Conservation (phyloP, 2,329 filamentous ascomycete genomes). For the Furcasterigmium furcatum region DNA sequence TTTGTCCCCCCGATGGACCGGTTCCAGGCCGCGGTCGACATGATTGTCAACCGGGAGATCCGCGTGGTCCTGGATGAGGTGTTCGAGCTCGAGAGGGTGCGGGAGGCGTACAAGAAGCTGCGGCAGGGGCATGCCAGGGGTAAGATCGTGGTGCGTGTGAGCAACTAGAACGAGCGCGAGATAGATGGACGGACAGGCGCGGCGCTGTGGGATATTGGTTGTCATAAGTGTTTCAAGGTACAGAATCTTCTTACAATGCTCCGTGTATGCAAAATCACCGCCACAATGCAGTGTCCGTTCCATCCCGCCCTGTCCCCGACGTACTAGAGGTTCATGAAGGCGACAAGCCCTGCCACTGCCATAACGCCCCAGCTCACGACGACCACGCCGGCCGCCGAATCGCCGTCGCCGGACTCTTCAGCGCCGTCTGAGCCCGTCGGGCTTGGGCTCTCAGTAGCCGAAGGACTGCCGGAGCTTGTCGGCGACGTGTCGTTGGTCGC, state of each 20-base stretch:
- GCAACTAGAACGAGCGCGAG: neutral
- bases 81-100: conserved; percentile 16
- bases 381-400: neutral
- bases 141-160: conserved; percentile 19
- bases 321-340: neutral
- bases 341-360: neutral
- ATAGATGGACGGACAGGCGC: too few species aligned
- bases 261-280: too few species aligned
- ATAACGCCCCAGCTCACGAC: neutral
- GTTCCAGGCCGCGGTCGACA: conserved; percentile 11
- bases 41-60: conserved; percentile 21
- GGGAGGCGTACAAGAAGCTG: conserved; percentile 17
- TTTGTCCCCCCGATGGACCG: neutral
- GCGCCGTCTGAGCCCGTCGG: neutral
- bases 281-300: too few species aligned
- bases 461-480: neutral
- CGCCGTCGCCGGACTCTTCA: neutral
- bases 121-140: conserved; percentile 14
- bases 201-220: too few species aligned
- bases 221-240: too few species aligned
- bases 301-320: too few species aligned
- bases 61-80: conserved; percentile 15
- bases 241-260: too few species aligned
- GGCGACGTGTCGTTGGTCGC: neutral
- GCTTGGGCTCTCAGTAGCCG: neutral